Conservation (phyloP, 1,284 basidiomycete species). For the Veloporphyrellus conicus region DNA sequence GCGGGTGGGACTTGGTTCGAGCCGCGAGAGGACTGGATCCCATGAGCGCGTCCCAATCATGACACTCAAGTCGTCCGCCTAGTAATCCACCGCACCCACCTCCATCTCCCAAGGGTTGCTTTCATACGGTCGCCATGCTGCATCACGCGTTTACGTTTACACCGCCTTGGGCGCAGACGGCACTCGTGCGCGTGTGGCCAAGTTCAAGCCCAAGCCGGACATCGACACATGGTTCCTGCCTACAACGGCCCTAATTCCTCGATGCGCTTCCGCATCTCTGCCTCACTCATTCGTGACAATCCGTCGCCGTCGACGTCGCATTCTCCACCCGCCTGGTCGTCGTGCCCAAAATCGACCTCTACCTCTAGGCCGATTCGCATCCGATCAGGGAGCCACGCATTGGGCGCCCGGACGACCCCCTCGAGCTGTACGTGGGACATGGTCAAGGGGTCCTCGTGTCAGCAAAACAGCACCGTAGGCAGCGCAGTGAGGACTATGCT, state of each 20-base stretch:
- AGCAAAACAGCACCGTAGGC: conserved; percentile 51
- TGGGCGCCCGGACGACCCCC: conserved; percentile 43
- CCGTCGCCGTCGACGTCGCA: conserved; percentile 12
- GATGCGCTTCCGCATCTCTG: conserved; percentile 43
- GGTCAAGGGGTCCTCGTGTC: conserved; percentile 55
- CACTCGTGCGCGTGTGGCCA: conserved; percentile 4
- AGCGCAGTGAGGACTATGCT: conserved; percentile 56
- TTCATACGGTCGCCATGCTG: conserved; percentile 18
- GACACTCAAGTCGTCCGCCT: conserved; percentile 1
- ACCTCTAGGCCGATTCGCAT: conserved; percentile 42
- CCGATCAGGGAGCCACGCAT: conserved; percentile 44
- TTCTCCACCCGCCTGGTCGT: not conserved
- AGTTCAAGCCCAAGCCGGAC: conserved; percentile 15
- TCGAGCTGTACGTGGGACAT: conserved; percentile 49
- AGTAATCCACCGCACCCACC: conserved; percentile 20
- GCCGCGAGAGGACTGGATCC: conserved; percentile 30
- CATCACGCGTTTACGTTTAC: conserved; percentile 23
- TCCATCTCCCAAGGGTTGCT: no score
- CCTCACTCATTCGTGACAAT: conserved; percentile 33
- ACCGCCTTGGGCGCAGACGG: conserved; percentile 28
- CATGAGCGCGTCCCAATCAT: conserved; percentile 12
- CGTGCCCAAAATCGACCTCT: conserved; percentile 13
- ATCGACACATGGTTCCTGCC: conserved; percentile 25
- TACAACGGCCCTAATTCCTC: conserved; percentile 39
- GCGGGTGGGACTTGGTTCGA: conserved; percentile 19